phyloP scores from a whole-genome alignment of 1,139 yeast species.

The Geotrichum candidum region DNA sequence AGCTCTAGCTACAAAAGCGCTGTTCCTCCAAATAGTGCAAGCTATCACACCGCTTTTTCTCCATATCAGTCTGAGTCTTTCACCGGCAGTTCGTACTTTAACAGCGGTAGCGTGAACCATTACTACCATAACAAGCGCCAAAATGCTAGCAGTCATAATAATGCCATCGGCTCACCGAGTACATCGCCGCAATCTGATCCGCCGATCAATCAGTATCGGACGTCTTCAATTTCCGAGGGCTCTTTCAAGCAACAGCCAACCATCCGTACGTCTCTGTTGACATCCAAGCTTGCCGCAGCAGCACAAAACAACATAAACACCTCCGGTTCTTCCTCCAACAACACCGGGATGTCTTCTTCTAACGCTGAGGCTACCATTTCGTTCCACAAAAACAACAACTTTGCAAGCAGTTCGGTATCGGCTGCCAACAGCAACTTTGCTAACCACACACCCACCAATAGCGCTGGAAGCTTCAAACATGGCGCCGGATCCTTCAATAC shows the following conservation, averaged over 20 bases:
- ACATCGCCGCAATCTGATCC: slow-evolving; percentile 15
- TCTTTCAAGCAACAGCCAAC: slow-evolving; percentile 12
- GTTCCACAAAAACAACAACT: slow-evolving; percentile 6
- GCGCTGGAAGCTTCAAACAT: neutral
- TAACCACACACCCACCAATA: slow-evolving; percentile 6
- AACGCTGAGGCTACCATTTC: neutral
- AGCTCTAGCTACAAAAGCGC: slow-evolving; percentile 29
- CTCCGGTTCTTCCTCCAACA: slow-evolving; percentile 13
- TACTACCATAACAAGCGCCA: neutral
- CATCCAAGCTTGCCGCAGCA: slow-evolving; percentile 25
- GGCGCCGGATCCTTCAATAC: neutral
- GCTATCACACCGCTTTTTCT: slow-evolving; percentile 15
- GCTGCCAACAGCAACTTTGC: slow-evolving; percentile 13
- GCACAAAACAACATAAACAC: slow-evolving; percentile 30
- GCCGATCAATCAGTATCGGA: slow-evolving; percentile 6
- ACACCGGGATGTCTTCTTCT: slow-evolving; percentile 6
- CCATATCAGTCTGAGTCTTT: slow-evolving; percentile 8
- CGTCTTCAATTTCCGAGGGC: slow-evolving; percentile 8
- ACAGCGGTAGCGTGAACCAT: neutral
- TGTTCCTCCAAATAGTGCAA: slow-evolving; percentile 13
- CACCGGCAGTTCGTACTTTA: slow-evolving; percentile 6
- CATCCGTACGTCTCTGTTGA: slow-evolving; percentile 21
- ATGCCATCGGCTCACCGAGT: slow-evolving; percentile 2
- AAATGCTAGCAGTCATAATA: slow-evolving; percentile 8
- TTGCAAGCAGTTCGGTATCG: neutral